Evolutionary conservation across 2,329 filamentous ascomycete species (phyloP).

Genomic region (Fusarium decemcellulare): DNA sequence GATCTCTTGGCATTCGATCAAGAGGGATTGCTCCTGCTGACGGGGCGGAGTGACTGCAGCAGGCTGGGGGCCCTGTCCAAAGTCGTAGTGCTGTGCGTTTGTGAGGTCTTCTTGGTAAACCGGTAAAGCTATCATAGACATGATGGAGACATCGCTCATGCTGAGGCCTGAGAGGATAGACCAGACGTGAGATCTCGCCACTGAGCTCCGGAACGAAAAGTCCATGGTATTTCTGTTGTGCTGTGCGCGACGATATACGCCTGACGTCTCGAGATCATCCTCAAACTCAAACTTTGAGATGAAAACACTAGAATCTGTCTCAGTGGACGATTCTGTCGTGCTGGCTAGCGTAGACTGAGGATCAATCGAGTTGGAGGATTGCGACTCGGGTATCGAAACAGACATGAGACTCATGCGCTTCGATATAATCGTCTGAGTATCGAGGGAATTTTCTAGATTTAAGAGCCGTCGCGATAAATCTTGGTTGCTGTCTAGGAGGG

Average conservation of each 20-base stretch:
- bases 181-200: constrained; percentile 5
- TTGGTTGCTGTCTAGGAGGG: constrained; percentile 12
- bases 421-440: background rate
- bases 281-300: constrained; percentile 16
- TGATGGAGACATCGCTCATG: constrained; percentile 8
- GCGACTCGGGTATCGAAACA: background rate
- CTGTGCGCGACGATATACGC: constrained; percentile 19
- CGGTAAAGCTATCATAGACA: constrained; percentile 19
- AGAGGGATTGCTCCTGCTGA: background rate
- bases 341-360: background rate
- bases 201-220: constrained; percentile 22
- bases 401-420: constrained; percentile 8
- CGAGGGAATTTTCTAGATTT: constrained; percentile 11
- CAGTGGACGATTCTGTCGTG: background rate
- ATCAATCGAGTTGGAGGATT: background rate
- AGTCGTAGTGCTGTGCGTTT: constrained; percentile 20
- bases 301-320: background rate
- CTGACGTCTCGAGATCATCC: constrained; percentile 11
- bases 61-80: constrained; percentile 2
- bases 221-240: constrained; percentile 15
- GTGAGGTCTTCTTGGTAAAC: constrained; percentile 18
- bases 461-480: background rate
- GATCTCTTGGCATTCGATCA: constrained; percentile 2
- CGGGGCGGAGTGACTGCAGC: background rate
- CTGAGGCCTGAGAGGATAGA: constrained; percentile 17